Percentiles rank a stretch among this genome's conserved stretches.
These are phyloP conservation scores for Amanita polypyramis DNA, from an alignment of 768 basidiomycete genomes.

Conservation along the genomic window DNA sequence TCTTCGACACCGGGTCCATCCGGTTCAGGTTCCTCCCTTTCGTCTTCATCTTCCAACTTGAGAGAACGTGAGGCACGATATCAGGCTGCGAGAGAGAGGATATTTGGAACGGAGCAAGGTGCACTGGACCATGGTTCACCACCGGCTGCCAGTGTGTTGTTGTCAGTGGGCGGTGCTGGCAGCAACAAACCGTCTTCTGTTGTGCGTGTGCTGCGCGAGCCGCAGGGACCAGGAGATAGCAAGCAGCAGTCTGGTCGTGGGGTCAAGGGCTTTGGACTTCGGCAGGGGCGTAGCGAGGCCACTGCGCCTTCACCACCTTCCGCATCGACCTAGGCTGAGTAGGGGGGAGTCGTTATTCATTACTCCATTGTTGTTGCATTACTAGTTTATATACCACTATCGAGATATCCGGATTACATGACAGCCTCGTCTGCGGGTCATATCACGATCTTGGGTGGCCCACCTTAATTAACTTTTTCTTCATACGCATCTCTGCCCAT, in stretches of 20 bases:
- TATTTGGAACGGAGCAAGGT: conserved; percentile 38
- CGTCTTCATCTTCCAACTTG: conserved; percentile 24
- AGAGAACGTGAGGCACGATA: conserved; percentile 67
- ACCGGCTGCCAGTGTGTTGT: too few species aligned
- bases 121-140: too few species aligned
- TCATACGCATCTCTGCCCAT: conserved; percentile 1
- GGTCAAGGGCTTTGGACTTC: conserved; percentile 17
- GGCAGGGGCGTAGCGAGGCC: conserved; percentile 11
- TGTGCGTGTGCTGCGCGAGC: conserved; percentile 18
- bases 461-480: neutral
- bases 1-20: conserved; percentile 17
- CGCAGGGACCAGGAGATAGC: conserved; percentile 16
- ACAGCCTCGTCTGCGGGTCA: too few species aligned
- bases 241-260: neutral
- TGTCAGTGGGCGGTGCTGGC: conserved; percentile 1
- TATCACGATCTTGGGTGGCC: too few species aligned
- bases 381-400: neutral
- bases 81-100: conserved; percentile 61
- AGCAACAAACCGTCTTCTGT: conserved; percentile 4
- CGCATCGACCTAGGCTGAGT: neutral
- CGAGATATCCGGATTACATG: neutral
- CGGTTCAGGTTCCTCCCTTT: conserved; percentile 11
- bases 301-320: neutral
- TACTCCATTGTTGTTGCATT: neutral
- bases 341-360: too few species aligned